Conservation (phyloP, 352 stramenopile genomes). For the Phytophthora sansomeana region DNA sequence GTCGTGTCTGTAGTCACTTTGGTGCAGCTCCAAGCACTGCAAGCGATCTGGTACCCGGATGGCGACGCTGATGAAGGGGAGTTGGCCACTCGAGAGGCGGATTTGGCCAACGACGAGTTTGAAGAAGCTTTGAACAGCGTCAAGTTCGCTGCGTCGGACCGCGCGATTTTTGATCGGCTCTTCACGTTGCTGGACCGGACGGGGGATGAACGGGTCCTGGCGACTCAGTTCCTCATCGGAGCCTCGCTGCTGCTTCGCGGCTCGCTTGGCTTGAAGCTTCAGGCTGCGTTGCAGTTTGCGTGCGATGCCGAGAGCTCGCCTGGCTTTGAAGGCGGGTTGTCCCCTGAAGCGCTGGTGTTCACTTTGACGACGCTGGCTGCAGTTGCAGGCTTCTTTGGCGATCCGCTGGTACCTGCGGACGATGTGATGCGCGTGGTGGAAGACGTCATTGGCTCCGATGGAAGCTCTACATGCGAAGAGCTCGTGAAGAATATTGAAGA, state of each 20-base stretch:
- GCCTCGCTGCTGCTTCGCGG: conserved; percentile 52
- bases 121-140: conserved; percentile 47
- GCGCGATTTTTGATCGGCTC: conserved; percentile 59
- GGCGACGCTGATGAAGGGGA: neutral
- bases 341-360: conserved; percentile 50
- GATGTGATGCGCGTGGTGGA: conserved; percentile 38
- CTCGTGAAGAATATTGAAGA: conserved; percentile 39
- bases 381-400: conserved; percentile 64
- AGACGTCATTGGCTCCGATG: conserved; percentile 9
- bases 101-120: conserved; percentile 51
- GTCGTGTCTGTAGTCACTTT: conserved; percentile 40
- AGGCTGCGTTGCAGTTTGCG: conserved; percentile 43
- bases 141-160: conserved; percentile 53
- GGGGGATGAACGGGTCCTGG: conserved; percentile 57
- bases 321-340: conserved; percentile 3
- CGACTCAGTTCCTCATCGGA: conserved; percentile 55
- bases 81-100: conserved; percentile 31
- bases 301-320: conserved; percentile 5
- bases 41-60: conserved; percentile 27
- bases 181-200: conserved; percentile 73
- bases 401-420: conserved; percentile 46
- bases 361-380: conserved; percentile 53
- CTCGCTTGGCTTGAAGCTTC: conserved; percentile 49
- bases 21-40: conserved; percentile 46
- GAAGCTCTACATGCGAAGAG: conserved; percentile 21